Base-by-base conservation (phyloP, 2,329 filamentous ascomycete species). In the Fusarium sp. region DNA sequence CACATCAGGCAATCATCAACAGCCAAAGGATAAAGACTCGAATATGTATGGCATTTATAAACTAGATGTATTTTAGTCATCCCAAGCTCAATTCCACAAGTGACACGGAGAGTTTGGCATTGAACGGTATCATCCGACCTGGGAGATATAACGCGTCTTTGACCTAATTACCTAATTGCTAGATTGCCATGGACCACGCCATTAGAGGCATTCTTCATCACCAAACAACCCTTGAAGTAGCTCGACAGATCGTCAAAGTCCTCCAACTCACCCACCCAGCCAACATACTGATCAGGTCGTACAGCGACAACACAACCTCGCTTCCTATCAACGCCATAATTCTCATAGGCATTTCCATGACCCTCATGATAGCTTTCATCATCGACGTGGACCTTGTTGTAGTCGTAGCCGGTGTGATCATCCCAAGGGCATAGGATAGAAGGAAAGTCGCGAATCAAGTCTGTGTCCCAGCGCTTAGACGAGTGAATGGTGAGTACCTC, bases 251-350 rank as follows among this genome's bases (percentile, higher is more conserved):
- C 21, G 7, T 62, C 57, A 40, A 62, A 69, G 33, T 80, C 78
- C 22, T 81, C 78, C 21, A 84, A 64, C 17, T 79, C 75, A 2
- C 79, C 78, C 3, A 83, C 68, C 71, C 78, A 80, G 3, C 76
- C 84, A 33, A 92, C 85, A 76, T 93, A 89, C 74, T 91, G 89
- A 80, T 93, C 91, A 4, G 91, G 91, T 49, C 91, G 78, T 3
- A 89, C 80, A 2, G 90, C 79, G 1, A 91, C 84, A 6, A 89
- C 78, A 64, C 87, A 88, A 0, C 91, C 90, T 21, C 78, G 77
- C 54, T 84, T 79, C 36, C 69, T 75, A 69, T 88, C 83, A 3
- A 93, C 81, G 0, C 89, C 90, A 59, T 89, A 90, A 5, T 82
- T 83, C 57, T 84, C 79, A 71, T 92, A 88, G 0, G 83, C 81